These are phyloP conservation scores for Botryotinia globosa DNA, from an alignment of 2,329 filamentous ascomycete species.

Conservation along the genomic window DNA sequence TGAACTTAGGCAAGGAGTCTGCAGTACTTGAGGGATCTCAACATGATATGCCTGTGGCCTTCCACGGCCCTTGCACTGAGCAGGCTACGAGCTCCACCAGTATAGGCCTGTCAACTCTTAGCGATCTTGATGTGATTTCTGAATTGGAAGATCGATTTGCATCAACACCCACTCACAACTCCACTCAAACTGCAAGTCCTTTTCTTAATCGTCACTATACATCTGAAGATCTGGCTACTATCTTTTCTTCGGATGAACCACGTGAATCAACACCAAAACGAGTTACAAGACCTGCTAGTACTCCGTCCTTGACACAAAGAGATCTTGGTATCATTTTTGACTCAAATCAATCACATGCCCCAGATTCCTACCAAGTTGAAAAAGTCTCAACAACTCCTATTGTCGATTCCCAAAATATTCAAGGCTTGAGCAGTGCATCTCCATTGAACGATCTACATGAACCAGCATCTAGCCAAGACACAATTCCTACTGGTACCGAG, in stretches of 20 bases:
- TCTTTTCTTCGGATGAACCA: not conserved
- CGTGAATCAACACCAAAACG: not conserved
- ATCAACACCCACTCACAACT: not conserved
- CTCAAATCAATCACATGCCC: not conserved
- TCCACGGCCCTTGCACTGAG: not conserved
- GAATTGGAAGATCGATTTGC: not conserved
- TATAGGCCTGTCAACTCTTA: not conserved
- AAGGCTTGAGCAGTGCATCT: not conserved
- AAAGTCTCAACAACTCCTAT: not conserved
- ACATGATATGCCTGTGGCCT: not conserved
- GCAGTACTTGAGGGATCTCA: not conserved
- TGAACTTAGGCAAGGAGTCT: not conserved
- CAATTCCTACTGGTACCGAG: not conserved
- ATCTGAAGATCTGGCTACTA: not conserved
- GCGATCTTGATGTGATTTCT: not conserved
- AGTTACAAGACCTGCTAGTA: conserved; percentile 5
- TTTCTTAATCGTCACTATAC: not conserved
- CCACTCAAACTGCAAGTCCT: not conserved
- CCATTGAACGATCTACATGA: not conserved
- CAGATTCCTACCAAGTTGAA: not conserved
- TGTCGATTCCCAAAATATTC: not conserved
- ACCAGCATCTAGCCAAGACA: not conserved
- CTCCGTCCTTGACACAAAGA: not conserved
- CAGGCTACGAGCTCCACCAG: not conserved
- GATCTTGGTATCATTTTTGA: not conserved